A percentile compares a stretch with the other conserved stretches of the same genome.
Conservation (phyloP, 805 yeast genomes). For the Candida manassasensis region DNA sequence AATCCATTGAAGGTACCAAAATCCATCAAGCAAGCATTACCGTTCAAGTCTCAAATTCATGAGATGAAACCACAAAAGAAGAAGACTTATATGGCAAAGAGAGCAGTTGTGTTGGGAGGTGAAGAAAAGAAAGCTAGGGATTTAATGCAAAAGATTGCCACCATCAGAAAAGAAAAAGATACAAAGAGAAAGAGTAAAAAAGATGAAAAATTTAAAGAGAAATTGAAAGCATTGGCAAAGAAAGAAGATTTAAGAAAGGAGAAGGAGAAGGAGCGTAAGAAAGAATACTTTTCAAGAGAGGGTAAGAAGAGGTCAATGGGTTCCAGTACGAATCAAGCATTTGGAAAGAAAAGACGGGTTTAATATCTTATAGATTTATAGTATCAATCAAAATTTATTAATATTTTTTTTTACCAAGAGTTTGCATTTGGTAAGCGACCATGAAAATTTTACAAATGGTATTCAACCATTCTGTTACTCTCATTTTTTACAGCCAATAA, state of each 20-base stretch:
- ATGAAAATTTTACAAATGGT: constrained; percentile 25
- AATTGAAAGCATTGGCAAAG: constrained; percentile 72
- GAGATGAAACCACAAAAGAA: constrained; percentile 85
- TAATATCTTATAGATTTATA: constrained; percentile 9
- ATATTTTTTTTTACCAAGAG: background rate
- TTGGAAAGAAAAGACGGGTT: constrained; percentile 29
- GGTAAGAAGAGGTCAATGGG: constrained; percentile 58
- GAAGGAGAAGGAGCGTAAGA: constrained; percentile 79
- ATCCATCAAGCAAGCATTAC: constrained; percentile 68
- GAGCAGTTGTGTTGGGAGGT: constrained; percentile 90
- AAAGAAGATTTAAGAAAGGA: constrained; percentile 64
- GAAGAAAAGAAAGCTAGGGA: constrained; percentile 93
- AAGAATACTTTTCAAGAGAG: constrained; percentile 73
- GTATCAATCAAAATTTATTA: background rate
- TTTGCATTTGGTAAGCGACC: no score
- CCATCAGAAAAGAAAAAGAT: constrained; percentile 82
- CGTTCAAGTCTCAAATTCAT: constrained; percentile 88
- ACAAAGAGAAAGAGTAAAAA: constrained; percentile 70
- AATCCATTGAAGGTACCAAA: constrained; percentile 85
- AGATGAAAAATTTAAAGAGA: constrained; percentile 67
- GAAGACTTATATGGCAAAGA: constrained; percentile 73
- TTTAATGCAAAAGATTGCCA: constrained; percentile 79
- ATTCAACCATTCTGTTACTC: constrained; percentile 25
- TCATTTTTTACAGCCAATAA: constrained; percentile 27
- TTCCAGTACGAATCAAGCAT: constrained; percentile 27